Base-by-base conservation (phyloP, 306 rosid species). In the Glycine tomentella region DNA sequence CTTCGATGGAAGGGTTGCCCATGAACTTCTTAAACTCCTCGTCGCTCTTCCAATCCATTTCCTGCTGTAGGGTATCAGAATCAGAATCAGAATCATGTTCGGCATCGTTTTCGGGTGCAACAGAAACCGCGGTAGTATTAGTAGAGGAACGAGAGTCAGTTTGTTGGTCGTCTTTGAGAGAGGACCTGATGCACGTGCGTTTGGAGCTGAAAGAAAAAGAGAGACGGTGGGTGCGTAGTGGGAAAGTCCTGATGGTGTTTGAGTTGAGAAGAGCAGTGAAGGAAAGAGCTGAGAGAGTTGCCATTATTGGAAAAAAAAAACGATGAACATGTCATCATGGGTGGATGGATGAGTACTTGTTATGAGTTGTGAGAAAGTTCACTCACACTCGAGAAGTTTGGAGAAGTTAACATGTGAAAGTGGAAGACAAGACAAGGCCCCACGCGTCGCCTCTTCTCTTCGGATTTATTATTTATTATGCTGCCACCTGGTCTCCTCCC, bases 1-100 rank as follows among this genome's bases (percentile, higher is more conserved):
- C 97, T 87, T 94, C 97, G 16, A 94, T 87, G 0, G 98, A 92
- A 56, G 94, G 98, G 62, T 87, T 92, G 1, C 97, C 95, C 93
- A 91, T 91, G 77, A 93, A 91, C 65, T 87, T 90, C 92, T 92
- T 94, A 61, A 94, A 94, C 77, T 92, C 97, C 74, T 86, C 91
- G 65, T 93, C 98, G 1, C 80, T 87, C 80, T 91, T 93, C 97
- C 97, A 93, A 75, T 93, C 97, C 78, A 55, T 66, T 59, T 93
- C 97, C 38, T 90, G 97, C 68, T 90, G 97, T 68, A 84, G 92
- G 50, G 34, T 14, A 1, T 72, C 77, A 8, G 77, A 72, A 52
- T 53, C 20, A 20, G 20, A 20, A 20, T 20, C 20, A 20, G 20
- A 20, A 20, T 20, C 20, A 20, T 20, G 20, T 20, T 20, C 20